Base-by-base conservation (phyloP, 345 rosid genomes). In the Bruguiera parviflora region DNA sequence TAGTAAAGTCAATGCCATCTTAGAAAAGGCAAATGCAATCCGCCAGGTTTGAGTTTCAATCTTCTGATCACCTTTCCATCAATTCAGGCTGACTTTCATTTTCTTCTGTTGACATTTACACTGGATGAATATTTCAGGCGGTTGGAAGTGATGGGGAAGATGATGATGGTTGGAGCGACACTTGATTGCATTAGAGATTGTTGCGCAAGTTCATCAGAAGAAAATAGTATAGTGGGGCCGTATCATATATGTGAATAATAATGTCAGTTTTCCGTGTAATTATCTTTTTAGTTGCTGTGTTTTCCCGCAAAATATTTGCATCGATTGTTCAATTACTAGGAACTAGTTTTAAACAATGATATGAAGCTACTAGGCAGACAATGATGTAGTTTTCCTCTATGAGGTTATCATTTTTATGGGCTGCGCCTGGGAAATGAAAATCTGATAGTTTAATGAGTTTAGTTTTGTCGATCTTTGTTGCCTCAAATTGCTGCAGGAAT, bases 1-100 rank as follows among this genome's bases (percentile, higher is more conserved):
- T 71, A 78, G 76, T 72, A 86, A 87, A 73, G 90, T 92, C 74
- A 83, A 86, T 8, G 96, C 90, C 37, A 92, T 95, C 69, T 69
- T 95, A 81, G 84, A 89, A 87, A 95, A 95, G 82, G 99, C 99
- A 65, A 86, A 79, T 78, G 93, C 97, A n/a, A 92, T 95, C 70
- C 93, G 97, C 65, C 97, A 92, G 96, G 99, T 92, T 72, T 62
- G 31, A 25, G 43, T 1, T 57, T 7, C 7, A 33, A 33, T 46
- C 8, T 64, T 37, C 61, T 61, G 47, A 16, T 10, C 11, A 39
- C 16, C 46, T 39, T 39, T 39, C 46, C 47, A 39, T 10, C 47
- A 39, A 9, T 39, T 10, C 18, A 0, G 31, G 32, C 27, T 64
- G 16, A 47, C 8, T 49, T 28, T 32, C 10, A 67, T 24, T 6